Evolutionary conservation across 768 basidiomycete genomes (phyloP).

Genomic region (Lactifluus subvellereus): DNA sequence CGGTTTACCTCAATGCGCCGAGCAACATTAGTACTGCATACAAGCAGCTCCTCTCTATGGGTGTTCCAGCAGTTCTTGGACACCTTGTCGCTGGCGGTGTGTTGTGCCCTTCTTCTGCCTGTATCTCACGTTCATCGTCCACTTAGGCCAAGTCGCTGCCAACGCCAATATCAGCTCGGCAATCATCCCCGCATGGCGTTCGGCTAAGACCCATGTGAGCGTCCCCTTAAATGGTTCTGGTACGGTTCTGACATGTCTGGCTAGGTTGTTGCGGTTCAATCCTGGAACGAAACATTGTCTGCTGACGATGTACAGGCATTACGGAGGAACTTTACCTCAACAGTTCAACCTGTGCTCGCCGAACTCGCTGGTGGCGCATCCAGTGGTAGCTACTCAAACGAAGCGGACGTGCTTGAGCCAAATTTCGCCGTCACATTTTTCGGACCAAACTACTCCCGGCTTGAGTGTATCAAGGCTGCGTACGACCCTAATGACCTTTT

Average conservation of each 20-base stretch:
- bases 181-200: slow-evolving; percentile 35
- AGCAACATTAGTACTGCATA: slow-evolving; percentile 13
- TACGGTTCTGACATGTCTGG: background rate
- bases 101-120: background rate
- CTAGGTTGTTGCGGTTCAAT: slow-evolving; percentile 3
- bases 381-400: slow-evolving; percentile 34
- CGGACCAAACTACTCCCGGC: slow-evolving; percentile 32
- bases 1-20: background rate
- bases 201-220: slow-evolving; percentile 36
- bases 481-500: slow-evolving; percentile 35
- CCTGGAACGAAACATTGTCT: slow-evolving; percentile 8
- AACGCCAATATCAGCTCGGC: slow-evolving; percentile 33
- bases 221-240: background rate
- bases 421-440: slow-evolving; percentile 33
- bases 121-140: background rate
- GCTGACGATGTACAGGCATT: slow-evolving; percentile 21
- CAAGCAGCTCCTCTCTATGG: slow-evolving; percentile 10
- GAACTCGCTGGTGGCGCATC: slow-evolving; percentile 28
- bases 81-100: slow-evolving; percentile 12
- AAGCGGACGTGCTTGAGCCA: slow-evolving; percentile 32
- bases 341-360: slow-evolving; percentile 29
- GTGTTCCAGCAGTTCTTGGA: slow-evolving; percentile 2
- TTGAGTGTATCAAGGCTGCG: slow-evolving; percentile 30
- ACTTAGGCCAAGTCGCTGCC: slow-evolving; percentile 31
- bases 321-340: slow-evolving; percentile 26